Evolutionary conservation across 192 early-diverging fungal species (phyloP).

Genomic region (Coemansia sp.): DNA sequence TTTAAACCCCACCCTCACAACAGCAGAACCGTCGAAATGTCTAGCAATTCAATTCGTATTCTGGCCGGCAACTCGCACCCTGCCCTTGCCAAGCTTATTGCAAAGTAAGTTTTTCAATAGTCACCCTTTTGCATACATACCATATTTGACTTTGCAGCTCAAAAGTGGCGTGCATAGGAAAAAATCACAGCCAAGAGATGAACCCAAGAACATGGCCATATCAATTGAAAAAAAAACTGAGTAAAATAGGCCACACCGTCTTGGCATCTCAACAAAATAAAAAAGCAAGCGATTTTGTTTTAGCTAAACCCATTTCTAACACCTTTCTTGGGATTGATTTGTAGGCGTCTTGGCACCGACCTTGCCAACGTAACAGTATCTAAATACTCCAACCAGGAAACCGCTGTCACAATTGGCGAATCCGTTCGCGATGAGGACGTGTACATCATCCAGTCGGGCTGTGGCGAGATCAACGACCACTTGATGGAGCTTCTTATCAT

Average conservation of each 20-base stretch:
- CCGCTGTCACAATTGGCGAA: conserved; percentile 89
- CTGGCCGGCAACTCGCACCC: conserved; percentile 96
- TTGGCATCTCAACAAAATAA: too few species aligned
- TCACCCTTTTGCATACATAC: not conserved
- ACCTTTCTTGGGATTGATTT: not conserved
- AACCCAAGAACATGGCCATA: too few species aligned
- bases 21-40: conserved; percentile 49
- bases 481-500: conserved; percentile 98
- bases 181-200: too few species aligned
- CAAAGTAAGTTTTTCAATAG: conserved; percentile 66
- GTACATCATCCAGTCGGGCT: conserved; percentile 96
- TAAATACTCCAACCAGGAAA: conserved; percentile 99
- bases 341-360: conserved; percentile 87
- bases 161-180: not conserved
- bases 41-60: conserved; percentile 94
- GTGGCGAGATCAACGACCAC: conserved; percentile 95
- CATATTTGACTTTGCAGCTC: not conserved
- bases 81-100: conserved; percentile 87
- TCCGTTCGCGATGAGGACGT: conserved; percentile 98
- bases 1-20: not conserved
- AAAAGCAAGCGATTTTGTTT: too few species aligned
- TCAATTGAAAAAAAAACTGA: too few species aligned
- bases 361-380: conserved; percentile 89
- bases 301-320: too few species aligned
- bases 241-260: too few species aligned